These are phyloP conservation scores for Nannochloris sp. DNA, from an alignment of 139 green algal genomes.

Conservation along the genomic window DNA sequence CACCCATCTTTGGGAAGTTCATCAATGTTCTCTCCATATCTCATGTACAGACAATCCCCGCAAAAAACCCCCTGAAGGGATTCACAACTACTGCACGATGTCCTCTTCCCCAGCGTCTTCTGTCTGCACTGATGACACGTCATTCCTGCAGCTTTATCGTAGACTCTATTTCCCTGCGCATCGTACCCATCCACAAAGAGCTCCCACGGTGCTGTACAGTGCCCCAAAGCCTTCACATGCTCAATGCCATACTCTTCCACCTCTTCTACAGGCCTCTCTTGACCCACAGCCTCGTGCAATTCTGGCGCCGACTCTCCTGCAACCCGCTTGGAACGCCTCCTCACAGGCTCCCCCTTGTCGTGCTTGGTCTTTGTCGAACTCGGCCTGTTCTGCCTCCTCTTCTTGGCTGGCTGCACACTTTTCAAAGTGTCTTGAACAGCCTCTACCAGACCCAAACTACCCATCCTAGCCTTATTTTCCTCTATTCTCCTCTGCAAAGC, in stretches of 20 bases:
- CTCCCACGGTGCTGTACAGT: slow-evolving; percentile 6
- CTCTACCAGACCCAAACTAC: slow-evolving; percentile 12
- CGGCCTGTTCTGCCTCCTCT: background rate
- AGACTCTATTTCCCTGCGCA: slow-evolving; percentile 20
- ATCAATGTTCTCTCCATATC: slow-evolving; percentile 62
- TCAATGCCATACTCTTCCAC: slow-evolving; percentile 16
- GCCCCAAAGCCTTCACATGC: slow-evolving; percentile 18
- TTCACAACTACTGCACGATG: slow-evolving; percentile 21
- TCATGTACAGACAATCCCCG: slow-evolving; percentile 73
- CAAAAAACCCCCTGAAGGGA: slow-evolving; percentile 55
- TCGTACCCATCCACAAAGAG: slow-evolving; percentile 28
- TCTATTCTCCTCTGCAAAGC: slow-evolving; percentile 11
- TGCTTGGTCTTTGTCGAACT: background rate
- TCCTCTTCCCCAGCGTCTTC: slow-evolving; percentile 27
- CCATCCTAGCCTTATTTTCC: slow-evolving; percentile 18
- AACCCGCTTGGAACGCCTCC: background rate
- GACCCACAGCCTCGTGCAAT: no score
- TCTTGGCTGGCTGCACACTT: background rate
- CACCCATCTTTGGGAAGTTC: slow-evolving; percentile 44
- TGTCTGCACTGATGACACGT: slow-evolving; percentile 33
- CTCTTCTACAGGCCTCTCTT: no score
- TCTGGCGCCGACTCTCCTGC: background rate
- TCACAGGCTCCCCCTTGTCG: background rate
- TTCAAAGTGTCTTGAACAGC: background rate
- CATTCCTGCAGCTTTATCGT: slow-evolving; percentile 17